Base-by-base conservation (phyloP, 257 asterid species). In the Voacanga thouarsii region DNA sequence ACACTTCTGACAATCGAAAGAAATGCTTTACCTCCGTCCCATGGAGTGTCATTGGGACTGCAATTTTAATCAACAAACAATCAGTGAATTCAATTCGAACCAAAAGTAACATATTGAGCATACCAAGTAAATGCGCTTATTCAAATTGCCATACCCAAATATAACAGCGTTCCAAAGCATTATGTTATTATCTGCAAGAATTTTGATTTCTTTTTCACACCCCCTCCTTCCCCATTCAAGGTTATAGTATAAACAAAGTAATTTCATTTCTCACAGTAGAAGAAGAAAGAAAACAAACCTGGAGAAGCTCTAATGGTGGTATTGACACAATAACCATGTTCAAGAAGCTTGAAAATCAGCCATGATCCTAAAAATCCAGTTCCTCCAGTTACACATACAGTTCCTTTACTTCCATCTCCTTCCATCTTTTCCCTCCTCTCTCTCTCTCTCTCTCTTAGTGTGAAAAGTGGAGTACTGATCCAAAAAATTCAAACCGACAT, bases 161-260 rank as follows among this genome's bases (percentile, higher is more conserved):
- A 92, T 92, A 80, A 94, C 97, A 33, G 97, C 98, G 72, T 92
- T 94, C 98, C 98, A 94, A 26, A 90, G 92, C 98, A 89, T 94
- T 65, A 94, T 94, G 74, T 94, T 92, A 78, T 94, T 90, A 57
- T 94, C 97, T n/a, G n/a, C n/a, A n/a, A n/a, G n/a, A n/a, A n/a
- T n/a, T n/a, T n/a, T n/a, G n/a, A n/a, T n/a, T n/a, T n/a, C n/a
- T n/a, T n/a, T n/a, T n/a, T n/a, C n/a, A n/a, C n/a, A n/a, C n/a
- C n/a, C n/a, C n/a, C n/a, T n/a, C n/a, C n/a, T n/a, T n/a, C n/a
- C n/a, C n/a, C n/a, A n/a, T n/a, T n/a, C n/a, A n/a, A n/a, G n/a
- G n/a, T n/a, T n/a, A n/a, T n/a, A n/a, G n/a, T n/a, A n/a, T n/a
- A n/a, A n/a, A n/a, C n/a, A n/a, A n/a, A n/a, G n/a, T n/a, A n/a